A percentile compares a stretch with the other conserved stretches of the same genome.
Conservation (phyloP, 176 grass and related monocot genomes). For the Thalia dealbata region DNA sequence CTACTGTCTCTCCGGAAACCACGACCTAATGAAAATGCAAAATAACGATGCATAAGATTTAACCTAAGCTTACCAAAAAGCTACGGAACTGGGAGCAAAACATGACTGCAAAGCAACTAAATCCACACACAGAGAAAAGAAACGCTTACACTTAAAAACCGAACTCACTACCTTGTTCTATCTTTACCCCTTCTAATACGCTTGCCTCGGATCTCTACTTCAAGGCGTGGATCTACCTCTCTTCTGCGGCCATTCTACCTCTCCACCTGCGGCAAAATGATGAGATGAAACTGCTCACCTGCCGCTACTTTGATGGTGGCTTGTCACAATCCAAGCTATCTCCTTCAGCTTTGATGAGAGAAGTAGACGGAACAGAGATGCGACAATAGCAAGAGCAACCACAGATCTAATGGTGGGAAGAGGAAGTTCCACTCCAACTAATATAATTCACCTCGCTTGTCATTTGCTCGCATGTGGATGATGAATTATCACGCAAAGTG, state of each 20-base stretch:
- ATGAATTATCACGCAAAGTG: background rate
- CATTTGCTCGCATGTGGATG: background rate
- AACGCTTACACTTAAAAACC: background rate
- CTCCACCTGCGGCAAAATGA: background rate
- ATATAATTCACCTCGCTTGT: background rate
- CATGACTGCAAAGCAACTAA: no score
- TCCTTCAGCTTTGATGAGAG: no score
- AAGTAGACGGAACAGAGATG: no score
- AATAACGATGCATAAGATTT: background rate
- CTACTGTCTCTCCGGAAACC: background rate
- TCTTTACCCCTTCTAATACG: background rate
- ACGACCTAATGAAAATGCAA: background rate
- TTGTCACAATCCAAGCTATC: background rate
- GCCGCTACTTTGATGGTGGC: background rate
- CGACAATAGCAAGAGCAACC: background rate
- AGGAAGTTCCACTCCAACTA: background rate
- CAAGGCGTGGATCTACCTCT: slow-evolving; percentile 9
- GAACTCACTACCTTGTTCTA: background rate
- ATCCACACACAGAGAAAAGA: background rate
- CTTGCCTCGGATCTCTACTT: background rate
- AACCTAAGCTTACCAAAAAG: background rate
- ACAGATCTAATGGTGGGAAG: background rate
- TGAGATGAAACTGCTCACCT: background rate
- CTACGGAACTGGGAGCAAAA: background rate
- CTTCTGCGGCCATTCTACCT: slow-evolving; percentile 7